Percentiles rank a stretch among this genome's conserved stretches.
These are phyloP conservation scores for Firmiana major DNA, from an alignment of 345 rosid species.

Conservation along the genomic window DNA sequence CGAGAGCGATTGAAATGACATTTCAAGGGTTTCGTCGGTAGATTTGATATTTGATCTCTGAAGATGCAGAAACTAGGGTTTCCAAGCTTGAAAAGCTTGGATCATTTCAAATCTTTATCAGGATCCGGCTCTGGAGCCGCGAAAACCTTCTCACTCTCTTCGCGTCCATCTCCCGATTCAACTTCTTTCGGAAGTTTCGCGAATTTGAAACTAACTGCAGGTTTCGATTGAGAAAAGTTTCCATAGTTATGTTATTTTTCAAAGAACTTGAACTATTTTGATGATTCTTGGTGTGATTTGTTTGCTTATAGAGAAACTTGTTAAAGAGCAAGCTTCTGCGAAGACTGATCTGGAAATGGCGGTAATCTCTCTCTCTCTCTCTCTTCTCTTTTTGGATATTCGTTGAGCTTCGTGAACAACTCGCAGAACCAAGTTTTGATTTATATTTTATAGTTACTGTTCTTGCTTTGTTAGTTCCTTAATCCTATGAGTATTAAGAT, in stretches of 20 bases:
- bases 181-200: slow-evolving; percentile 60
- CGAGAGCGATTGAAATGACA: neutral
- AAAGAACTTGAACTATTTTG: slow-evolving; percentile 2
- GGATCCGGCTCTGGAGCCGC: slow-evolving; percentile 38
- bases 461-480: neutral
- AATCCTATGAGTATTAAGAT: slow-evolving; percentile 7
- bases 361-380: slow-evolving; percentile 37
- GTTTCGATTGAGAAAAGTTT: slow-evolving; percentile 25
- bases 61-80: slow-evolving; percentile 73
- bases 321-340: slow-evolving; percentile 87
- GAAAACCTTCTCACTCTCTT: slow-evolving; percentile 49
- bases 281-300: slow-evolving; percentile 25
- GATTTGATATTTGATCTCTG: slow-evolving; percentile 1
- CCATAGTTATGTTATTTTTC: neutral
- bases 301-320: slow-evolving; percentile 64
- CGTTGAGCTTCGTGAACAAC: neutral
- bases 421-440: neutral
- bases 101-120: slow-evolving; percentile 49
- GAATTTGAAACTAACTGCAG: slow-evolving; percentile 83
- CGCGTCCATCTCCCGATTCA: slow-evolving; percentile 53
- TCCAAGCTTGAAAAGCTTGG: slow-evolving; percentile 66
- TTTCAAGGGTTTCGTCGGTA: slow-evolving; percentile 7
- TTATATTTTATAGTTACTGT: neutral
- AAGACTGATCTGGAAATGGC: slow-evolving; percentile 84
- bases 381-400: neutral